Conservation (phyloP, 2,329 filamentous ascomycete genomes). For the Trichothecium sympodiale region DNA sequence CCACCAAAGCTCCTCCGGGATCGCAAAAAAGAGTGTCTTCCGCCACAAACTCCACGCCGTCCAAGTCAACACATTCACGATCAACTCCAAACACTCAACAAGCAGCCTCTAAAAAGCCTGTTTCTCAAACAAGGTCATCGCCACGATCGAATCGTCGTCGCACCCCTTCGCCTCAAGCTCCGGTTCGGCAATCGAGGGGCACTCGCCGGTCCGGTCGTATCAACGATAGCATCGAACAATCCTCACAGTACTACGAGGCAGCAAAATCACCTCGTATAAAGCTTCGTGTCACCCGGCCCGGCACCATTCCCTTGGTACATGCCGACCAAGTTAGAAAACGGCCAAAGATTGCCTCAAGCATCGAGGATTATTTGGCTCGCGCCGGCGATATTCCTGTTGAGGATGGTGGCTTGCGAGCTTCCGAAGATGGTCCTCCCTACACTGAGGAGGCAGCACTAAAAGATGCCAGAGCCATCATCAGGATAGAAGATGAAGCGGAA, state of each 20-base stretch:
- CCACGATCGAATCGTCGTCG: slow-evolving; percentile 25
- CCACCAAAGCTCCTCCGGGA: slow-evolving; percentile 3
- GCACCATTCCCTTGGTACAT: slow-evolving; percentile 44
- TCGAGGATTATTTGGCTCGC: slow-evolving; percentile 46
- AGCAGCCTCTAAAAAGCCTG: slow-evolving; percentile 14
- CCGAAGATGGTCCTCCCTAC: slow-evolving; percentile 44
- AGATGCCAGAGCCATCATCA: slow-evolving; percentile 60
- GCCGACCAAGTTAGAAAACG: slow-evolving; percentile 44
- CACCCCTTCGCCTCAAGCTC: slow-evolving; percentile 28
- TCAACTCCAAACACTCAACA: slow-evolving; percentile 16
- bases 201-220: slow-evolving; percentile 31
- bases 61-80: slow-evolving; percentile 10
- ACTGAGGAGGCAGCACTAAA: slow-evolving; percentile 51
- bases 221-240: slow-evolving; percentile 15
- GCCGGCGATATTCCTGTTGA: slow-evolving; percentile 42
- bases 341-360: slow-evolving; percentile 39
- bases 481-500: slow-evolving; percentile 61
- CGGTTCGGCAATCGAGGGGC: slow-evolving; percentile 28
- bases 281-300: slow-evolving; percentile 28
- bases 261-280: slow-evolving; percentile 34
- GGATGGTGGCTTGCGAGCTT: slow-evolving; percentile 42
- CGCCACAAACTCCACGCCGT: slow-evolving; percentile 12
- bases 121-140: slow-evolving; percentile 15
- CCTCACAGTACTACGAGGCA: slow-evolving; percentile 9
- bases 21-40: slow-evolving; percentile 8